Evolutionary conservation across 1,284 basidiomycete genomes (phyloP), one percentile per base, ranked within the genome.

Genomic region (Phellinidium pouzarii): DNA sequence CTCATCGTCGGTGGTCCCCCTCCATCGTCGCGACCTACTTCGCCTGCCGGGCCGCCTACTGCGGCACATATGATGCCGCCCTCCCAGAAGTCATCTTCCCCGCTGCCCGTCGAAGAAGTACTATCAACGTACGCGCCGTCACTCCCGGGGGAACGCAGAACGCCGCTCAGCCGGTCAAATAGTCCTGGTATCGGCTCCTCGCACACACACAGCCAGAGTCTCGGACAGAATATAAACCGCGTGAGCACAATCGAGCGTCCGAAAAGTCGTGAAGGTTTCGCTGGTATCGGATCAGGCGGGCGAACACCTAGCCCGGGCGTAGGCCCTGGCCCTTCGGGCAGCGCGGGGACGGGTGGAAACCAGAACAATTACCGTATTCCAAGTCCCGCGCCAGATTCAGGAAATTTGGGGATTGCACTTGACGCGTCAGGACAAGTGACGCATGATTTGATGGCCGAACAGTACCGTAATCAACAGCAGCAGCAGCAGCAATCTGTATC

Each of bases 141-240:
- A 0, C 80, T 97, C 66, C 94, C 93, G 1, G 91, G 91, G 2
- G 94, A 97, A 67, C 75, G 84, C 20, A 80, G 79, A 70, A 59
- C 68, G 23, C 63, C 72, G 6, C 38, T 57, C 43, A 80, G 77
- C 58, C 66, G 71, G 22, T 71, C 74, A 48, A 72, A 72, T 59
- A 74, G 78, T 63, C 67, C 71, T 12, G 71, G 69, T 51, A 52
- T 50, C 46, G 59, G 57, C 31, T 19, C 60, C 55, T 48, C 65
- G 59, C 48, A 62, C 57, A 26, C 56, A 14, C 61, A 58, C 55
- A 66, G 55, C 50, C 66, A 60, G 46, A 62, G 53, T 20, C 59
- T 62, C 17, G 72, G 69, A 12, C 74, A 74, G 52, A 72, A 68
- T 31, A 65, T 76, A 7, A 69, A 68, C 2, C 70, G 52, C 58